Percentiles rank a stretch among this genome's conserved stretches.
Evolutionary conservation across 2,329 filamentous ascomycete species (phyloP).

Genomic region (Eurotiales sp.): DNA sequence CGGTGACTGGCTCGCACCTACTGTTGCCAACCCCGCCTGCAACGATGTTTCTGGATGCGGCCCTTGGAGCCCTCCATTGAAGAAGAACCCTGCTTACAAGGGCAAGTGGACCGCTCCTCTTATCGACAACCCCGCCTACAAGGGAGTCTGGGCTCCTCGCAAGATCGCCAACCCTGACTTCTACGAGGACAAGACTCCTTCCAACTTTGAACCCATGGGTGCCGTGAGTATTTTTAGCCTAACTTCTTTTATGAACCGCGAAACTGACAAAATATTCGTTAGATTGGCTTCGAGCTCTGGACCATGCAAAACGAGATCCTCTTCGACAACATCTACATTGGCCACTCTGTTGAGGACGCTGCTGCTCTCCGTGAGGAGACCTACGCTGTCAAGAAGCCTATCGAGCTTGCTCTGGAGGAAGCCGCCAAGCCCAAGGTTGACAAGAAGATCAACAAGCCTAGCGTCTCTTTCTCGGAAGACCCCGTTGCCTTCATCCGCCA

Average conservation of each 20-base stretch:
- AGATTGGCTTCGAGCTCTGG: slow-evolving; percentile 99
- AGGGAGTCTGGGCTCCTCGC: slow-evolving; percentile 88
- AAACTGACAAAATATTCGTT: slow-evolving; percentile 16
- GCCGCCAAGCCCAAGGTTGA: slow-evolving; percentile 75
- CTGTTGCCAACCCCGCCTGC: slow-evolving; percentile 93
- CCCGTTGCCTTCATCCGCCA: slow-evolving; percentile 82
- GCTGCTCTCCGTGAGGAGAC: slow-evolving; percentile 84
- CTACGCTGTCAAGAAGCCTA: slow-evolving; percentile 79
- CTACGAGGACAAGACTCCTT: slow-evolving; percentile 94
- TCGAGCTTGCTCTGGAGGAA: slow-evolving; percentile 77
- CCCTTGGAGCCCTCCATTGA: slow-evolving; percentile 85
- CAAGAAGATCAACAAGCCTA: slow-evolving; percentile 40
- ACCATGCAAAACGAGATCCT: slow-evolving; percentile 99
- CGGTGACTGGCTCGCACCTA: slow-evolving; percentile 91
- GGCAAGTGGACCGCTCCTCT: slow-evolving; percentile 93
- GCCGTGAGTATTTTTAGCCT: slow-evolving; percentile 62
- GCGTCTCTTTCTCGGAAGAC: slow-evolving; percentile 87
- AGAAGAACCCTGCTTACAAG: slow-evolving; percentile 95
- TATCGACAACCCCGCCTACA: slow-evolving; percentile 98
- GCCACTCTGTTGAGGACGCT: slow-evolving; percentile 91
- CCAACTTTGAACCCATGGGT: slow-evolving; percentile 97
- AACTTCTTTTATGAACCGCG: neutral
- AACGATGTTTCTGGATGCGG: slow-evolving; percentile 90
- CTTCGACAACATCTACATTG: slow-evolving; percentile 99
- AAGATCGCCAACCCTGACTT: slow-evolving; percentile 97